A percentile compares a stretch with the other conserved stretches of the same genome.
Conservation (phyloP, 257 asterid genomes). For the Leonotis leonurus region DNA sequence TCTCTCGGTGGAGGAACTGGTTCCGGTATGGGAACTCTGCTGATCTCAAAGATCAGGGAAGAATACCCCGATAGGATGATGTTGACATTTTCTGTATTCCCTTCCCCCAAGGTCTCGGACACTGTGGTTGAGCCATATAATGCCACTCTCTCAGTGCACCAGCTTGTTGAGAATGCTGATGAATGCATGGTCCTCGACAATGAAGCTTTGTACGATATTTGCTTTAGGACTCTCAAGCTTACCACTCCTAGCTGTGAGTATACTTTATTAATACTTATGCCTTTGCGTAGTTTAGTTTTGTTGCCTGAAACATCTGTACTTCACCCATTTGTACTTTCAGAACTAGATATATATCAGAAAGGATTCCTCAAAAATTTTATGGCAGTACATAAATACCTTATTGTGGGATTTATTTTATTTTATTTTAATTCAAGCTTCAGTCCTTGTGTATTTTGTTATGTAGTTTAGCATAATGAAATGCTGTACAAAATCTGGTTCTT, state of each 20-base stretch:
- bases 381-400: neutral
- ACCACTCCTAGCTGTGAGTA: conserved; percentile 79
- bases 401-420: neutral
- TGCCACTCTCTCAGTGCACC: conserved; percentile 76
- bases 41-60: conserved; percentile 69
- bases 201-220: conserved; percentile 63
- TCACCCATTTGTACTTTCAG: neutral
- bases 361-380: neutral
- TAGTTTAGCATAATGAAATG: neutral
- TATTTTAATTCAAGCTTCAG: neutral
- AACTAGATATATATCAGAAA: neutral
- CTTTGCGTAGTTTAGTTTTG: neutral
- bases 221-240: conserved; percentile 67
- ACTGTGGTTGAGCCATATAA: conserved; percentile 78
- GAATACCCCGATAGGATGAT: conserved; percentile 81
- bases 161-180: conserved; percentile 76
- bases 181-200: conserved; percentile 79
- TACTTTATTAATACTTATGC: neutral
- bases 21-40: conserved; percentile 72
- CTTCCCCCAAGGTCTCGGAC: conserved; percentile 71
- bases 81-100: conserved; percentile 72
- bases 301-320: neutral
- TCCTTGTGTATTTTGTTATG: neutral
- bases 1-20: conserved; percentile 85
- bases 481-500: neutral